Evolutionary conservation across 106 monocot genomes (phyloP), one percentile per base, ranked within the genome.

Genomic region (Apostasia shenzhenica): DNA sequence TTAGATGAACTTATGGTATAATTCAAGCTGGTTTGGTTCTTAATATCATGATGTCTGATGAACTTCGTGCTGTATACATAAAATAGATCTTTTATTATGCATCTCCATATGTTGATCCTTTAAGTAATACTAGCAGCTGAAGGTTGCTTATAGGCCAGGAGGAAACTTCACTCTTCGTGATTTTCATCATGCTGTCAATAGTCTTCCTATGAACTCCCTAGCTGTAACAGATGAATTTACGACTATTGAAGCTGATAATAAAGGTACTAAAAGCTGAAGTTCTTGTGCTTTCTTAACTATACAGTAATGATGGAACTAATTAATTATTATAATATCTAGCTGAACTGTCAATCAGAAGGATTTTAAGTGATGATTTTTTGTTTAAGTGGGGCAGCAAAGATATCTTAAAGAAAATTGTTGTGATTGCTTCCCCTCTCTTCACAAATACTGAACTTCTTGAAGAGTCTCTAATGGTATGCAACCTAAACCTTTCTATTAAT

Each of bases 161-260:
- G 81, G 73, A 67, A 87, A 74, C 40, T 94, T 94, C 73, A 88
- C 71, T 71, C 81, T 94, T 10, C 78, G 83, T 47, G 81, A 86
- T 83, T 88, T 94, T 55, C 94, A 94, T 76, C 85, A 91, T 66
- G 85, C 94, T 53, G 81, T 94, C 26, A 83, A 88, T 61, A 85
- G 75, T 65, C 52, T 94, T 48, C 87, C 94, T 40, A 71, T 68
- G 67, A 81, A 88, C 72, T 83, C 79, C 81, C 50, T 76, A 48
- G 69, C 58, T 59, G 80, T 81, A 70, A 62, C 66, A 45, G 55
- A 3, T 14, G 65, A 74, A 43, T 57, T 13, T 44, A 67, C 68
- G 55, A 26, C 56, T 70, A 53, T 43, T 55, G 66, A 8, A 75
- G 66, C 54, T 58, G 59, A 41, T 66, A n/a, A 51, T 57, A 65